Evolutionary conservation across 805 yeast species (phyloP).

Genomic region (Torulaspora franciscae): DNA sequence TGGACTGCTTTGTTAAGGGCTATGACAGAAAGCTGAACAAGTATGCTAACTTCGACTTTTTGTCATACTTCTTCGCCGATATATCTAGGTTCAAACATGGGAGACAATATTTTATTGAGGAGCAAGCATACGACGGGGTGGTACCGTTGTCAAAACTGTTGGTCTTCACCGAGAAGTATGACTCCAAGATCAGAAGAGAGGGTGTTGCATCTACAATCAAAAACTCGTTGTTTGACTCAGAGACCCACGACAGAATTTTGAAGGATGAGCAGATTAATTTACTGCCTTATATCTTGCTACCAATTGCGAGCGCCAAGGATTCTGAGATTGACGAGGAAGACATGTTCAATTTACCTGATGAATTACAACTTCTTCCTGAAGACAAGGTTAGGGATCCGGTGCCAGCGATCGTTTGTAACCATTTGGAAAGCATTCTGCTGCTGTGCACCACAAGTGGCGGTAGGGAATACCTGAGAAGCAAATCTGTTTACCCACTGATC

Average conservation of each 20-base stretch:
- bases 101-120: conserved; percentile 69
- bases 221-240: conserved; percentile 77
- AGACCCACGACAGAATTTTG: conserved; percentile 56
- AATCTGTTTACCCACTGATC: conserved; percentile 77
- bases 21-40: conserved; percentile 64
- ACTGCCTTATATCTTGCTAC: conserved; percentile 75
- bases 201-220: conserved; percentile 92
- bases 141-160: conserved; percentile 77
- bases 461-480: conserved; percentile 73
- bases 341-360: conserved; percentile 81
- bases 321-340: conserved; percentile 76
- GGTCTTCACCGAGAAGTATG: conserved; percentile 78
- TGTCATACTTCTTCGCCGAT: conserved; percentile 86
- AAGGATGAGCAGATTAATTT: conserved; percentile 61
- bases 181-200: conserved; percentile 73
- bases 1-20: conserved; percentile 89
- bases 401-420: conserved; percentile 57
- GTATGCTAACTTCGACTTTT: conserved; percentile 72
- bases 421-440: conserved; percentile 73
- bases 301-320: conserved; percentile 71
- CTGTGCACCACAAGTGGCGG: conserved; percentile 69
- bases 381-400: conserved; percentile 76
- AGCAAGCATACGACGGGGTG: conserved; percentile 67
- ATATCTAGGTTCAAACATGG: conserved; percentile 70
- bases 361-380: conserved; percentile 69